Percentiles rank a stretch among this genome's conserved stretches.
These are phyloP conservation scores for Neurospora sublineolata DNA, from an alignment of 495 filamentous ascomycete genomes.

Conservation along the genomic window DNA sequence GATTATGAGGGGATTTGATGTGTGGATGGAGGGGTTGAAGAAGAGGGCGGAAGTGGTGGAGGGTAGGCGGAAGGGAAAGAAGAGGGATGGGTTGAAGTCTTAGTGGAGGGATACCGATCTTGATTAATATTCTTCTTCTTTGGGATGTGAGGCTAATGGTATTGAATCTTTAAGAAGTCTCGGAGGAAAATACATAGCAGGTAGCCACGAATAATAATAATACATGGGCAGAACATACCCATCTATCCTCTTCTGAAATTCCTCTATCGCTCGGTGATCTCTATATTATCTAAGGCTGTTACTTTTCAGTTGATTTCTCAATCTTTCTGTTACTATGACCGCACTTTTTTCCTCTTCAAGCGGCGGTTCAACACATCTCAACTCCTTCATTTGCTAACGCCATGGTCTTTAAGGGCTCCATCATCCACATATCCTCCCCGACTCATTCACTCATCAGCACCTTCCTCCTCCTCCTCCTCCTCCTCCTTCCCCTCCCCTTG, in stretches of 20 bases:
- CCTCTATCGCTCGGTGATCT: not conserved
- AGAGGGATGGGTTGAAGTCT: not conserved
- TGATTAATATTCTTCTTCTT: not conserved
- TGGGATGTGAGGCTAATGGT: not conserved
- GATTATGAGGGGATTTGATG: constrained; percentile 19
- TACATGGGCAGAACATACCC: not conserved
- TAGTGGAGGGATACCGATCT: not conserved
- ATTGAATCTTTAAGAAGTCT: not conserved
- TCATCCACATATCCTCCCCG: not conserved
- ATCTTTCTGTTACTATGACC: not conserved
- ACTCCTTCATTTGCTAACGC: not conserved
- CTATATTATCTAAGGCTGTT: not conserved
- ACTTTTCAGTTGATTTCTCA: not conserved
- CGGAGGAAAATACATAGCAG: not conserved
- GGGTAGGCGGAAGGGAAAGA: not conserved
- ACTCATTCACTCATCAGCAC: not conserved
- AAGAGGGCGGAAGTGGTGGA: constrained; percentile 14
- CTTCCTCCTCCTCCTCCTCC: not conserved
- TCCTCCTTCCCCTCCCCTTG: not conserved
- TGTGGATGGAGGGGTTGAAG: constrained; percentile 24
- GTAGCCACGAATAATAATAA: not conserved
- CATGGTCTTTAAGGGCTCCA: not conserved
- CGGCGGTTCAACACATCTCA: not conserved
- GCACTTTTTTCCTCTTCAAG: not conserved
- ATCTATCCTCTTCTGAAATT: not conserved